phyloP scores from a whole-genome alignment of 2,329 filamentous ascomycete genomes.

The Orbilia quercus region DNA sequence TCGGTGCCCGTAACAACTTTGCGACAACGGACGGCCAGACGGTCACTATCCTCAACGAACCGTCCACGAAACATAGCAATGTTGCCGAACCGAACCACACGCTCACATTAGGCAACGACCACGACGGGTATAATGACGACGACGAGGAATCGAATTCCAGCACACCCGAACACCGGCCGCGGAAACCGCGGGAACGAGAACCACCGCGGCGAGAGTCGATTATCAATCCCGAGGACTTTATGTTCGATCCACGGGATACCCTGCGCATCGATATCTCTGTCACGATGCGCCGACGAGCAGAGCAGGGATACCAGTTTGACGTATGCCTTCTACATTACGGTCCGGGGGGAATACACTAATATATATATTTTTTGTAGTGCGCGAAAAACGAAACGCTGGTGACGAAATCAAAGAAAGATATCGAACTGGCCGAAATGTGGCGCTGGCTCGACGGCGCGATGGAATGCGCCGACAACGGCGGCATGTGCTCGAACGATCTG shows the following conservation, averaged over 20 bases:
- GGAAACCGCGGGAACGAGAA: background rate
- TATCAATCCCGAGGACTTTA: conserved; percentile 58
- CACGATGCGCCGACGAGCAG: conserved; percentile 59
- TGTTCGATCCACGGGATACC: conserved; percentile 58
- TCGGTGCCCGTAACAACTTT: conserved; percentile 52
- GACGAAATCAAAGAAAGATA: conserved; percentile 51
- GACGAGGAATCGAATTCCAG: conserved; percentile 42
- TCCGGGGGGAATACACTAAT: too few relatives aligned
- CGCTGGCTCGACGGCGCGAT: conserved; percentile 74
- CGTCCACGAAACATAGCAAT: conserved; percentile 50
- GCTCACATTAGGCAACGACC: conserved; percentile 26
- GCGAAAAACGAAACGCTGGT: conserved; percentile 52
- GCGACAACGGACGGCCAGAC: conserved; percentile 36
- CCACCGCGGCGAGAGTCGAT: conserved; percentile 29
- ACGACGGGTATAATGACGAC: conserved; percentile 42
- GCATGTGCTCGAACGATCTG: conserved; percentile 75
- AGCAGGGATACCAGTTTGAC: conserved; percentile 59
- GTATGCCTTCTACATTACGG: too few relatives aligned
- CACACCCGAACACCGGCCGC: conserved; percentile 28
- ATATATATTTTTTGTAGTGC: too few relatives aligned
- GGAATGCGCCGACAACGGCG: conserved; percentile 72
- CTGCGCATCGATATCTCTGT: conserved; percentile 60
- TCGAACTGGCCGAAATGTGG: conserved; percentile 82
- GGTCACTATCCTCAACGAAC: conserved; percentile 39
- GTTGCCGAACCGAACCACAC: conserved; percentile 55